Evolutionary conservation across 768 basidiomycete species (phyloP), one percentile per base, ranked within the genome.

Genomic region (Lactarius akahatsu): DNA sequence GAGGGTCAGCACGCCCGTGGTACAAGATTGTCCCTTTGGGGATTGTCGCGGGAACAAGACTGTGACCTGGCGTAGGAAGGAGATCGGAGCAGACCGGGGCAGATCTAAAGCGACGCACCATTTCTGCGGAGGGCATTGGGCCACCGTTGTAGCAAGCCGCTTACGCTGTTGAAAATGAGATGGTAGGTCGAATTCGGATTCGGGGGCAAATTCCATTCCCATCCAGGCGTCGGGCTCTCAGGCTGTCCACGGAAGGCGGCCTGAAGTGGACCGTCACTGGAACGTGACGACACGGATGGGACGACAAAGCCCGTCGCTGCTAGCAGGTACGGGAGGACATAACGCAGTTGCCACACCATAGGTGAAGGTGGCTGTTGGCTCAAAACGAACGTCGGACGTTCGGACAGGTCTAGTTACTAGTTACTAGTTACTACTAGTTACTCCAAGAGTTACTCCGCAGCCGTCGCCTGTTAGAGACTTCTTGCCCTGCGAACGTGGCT

Each of bases 111-210:
- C 15, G 13, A 30, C 69, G 43, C 50, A 64, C 69, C 69, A 62
- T 70, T 70, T 59, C 63, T 70, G 38, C 56, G 63, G 34, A 76
- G 72, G 1, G 76, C 77, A 61, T 79, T 80, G 7, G 78, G 73
- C 78, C 78, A 80, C 23, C 75, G 74, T 57, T 80, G 79, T 15
- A 80, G 73, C 6, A 78, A 67, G 3, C 76, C 73, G 43, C 71
- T 70, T 8, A 78, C 71, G 3, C 75, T 73, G 47, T 77, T 75
- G 57, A 80, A 80, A 18, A 79, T 70, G 13, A 79, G 69, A 59
- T 77, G 72, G 20, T 71, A 65, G 4, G 78, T 78, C n/a, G 70
- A 69, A 58, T 77, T 74, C 10, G 71, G 66, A 32, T 69, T 65
- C 1, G 77, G 77, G 0, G 58, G 38, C 6, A 54, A 57, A 18